These are phyloP conservation scores for Gynochthodes officinalis DNA, from an alignment of 257 asterid species.

Conservation along the genomic window DNA sequence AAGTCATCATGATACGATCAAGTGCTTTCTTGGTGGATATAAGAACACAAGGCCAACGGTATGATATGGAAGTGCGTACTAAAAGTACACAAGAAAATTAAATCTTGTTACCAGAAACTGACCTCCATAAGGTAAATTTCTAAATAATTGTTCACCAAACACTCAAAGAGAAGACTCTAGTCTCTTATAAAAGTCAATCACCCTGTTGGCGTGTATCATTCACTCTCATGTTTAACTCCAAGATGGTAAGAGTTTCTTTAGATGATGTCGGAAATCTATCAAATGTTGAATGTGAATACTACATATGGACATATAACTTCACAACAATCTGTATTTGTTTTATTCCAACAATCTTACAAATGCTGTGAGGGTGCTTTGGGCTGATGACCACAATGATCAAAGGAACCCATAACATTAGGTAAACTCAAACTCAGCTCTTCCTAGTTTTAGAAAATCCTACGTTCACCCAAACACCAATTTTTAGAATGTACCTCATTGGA, in stretches of 20 bases:
- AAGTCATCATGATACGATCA: not conserved
- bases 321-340: not conserved
- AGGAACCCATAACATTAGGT: not conserved
- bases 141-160: not conserved
- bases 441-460: not conserved
- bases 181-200: not conserved
- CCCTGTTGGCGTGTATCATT: no score
- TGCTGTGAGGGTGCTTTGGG: not conserved
- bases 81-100: not conserved
- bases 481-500: not conserved
- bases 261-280: not conserved
- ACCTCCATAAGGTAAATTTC: not conserved
- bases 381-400: not conserved
- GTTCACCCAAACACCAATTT: not conserved
- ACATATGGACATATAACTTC: not conserved
- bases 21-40: no score
- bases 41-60: no score
- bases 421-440: not conserved
- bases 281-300: not conserved
- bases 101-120: not conserved
- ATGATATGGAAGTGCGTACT: not conserved
- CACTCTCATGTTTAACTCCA: no score
- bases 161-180: not conserved
- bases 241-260: not conserved
- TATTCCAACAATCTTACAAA: not conserved